phyloP scores from a whole-genome alignment of 148 eudicot species.

The Rhododendron vialii region DNA sequence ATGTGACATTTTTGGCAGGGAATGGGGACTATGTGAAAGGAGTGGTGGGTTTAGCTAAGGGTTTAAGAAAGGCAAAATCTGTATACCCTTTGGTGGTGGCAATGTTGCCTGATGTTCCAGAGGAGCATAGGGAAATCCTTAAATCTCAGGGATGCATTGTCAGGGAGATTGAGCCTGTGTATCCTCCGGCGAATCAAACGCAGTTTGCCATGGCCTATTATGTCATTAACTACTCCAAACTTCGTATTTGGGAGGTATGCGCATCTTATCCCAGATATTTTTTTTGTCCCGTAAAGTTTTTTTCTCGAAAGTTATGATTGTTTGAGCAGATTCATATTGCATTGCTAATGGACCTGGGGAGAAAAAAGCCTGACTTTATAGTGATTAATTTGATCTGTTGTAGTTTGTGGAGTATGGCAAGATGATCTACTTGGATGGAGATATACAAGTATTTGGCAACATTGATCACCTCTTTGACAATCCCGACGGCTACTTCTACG shows the following conservation, averaged over 20 bases:
- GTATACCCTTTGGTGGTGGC: slow-evolving; percentile 29
- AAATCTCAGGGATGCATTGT: slow-evolving; percentile 22
- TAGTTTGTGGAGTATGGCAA: slow-evolving; percentile 16
- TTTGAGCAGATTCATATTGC: no score
- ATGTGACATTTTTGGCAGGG: slow-evolving; percentile 29
- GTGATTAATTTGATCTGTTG: not conserved
- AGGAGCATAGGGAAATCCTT: slow-evolving; percentile 19
- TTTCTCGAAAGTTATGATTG: no score
- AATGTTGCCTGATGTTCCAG: slow-evolving; percentile 26
- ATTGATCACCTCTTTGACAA: slow-evolving; percentile 16
- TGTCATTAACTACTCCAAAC: slow-evolving; percentile 30
- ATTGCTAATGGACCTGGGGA: not conserved
- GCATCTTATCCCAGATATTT: not conserved
- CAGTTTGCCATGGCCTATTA: slow-evolving; percentile 27
- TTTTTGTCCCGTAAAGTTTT: not conserved
- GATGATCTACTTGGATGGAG: slow-evolving; percentile 18
- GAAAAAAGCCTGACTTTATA: not conserved
- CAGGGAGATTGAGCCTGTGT: slow-evolving; percentile 21
- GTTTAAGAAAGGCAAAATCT: slow-evolving; percentile 20
- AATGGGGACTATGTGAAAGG: slow-evolving; percentile 32
- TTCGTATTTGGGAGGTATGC: slow-evolving; percentile 28
- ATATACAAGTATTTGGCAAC: slow-evolving; percentile 10
- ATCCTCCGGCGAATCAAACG: slow-evolving; percentile 22
- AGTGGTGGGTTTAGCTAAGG: slow-evolving; percentile 32
- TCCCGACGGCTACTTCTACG: slow-evolving; percentile 11